Base-by-base conservation (phyloP, 371 early-diverging fungal species). In the Funneliformis caledonium region DNA sequence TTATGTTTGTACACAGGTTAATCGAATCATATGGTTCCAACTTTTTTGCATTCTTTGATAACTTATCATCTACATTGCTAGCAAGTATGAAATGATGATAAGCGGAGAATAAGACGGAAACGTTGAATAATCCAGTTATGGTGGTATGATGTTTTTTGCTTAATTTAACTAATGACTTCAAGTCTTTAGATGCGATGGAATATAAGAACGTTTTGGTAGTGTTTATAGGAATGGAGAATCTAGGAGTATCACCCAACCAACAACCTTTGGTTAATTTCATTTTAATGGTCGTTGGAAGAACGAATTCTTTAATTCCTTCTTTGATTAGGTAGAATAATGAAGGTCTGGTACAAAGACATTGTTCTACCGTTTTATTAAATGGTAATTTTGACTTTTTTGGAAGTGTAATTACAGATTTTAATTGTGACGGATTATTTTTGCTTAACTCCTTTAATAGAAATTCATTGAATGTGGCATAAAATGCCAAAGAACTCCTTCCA, bases 281-380 rank as follows among this genome's bases (percentile, higher is more conserved):
- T 45, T 43, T 16, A 47, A 47, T 11, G 16, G 59, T 59, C 2
- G 19, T 26, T 8, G 26, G 31, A 14, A 52, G 52, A 19, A 74
- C 7, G 52, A 59, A 74, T 37, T 74, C 75, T 19, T 14, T 11
- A 74, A 50, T 5, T 74, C 14, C 75, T 59, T 56, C 50, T 50
- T 56, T 73, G 10, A 73, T 12, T 48, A 73, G 14, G 16, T 11
- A 26, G 16, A n/a, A 48, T n/a, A 73, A 16, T 42, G 75, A 19
- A 6, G 48, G 59, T 74, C 31, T 31, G 31, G 33, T 52, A 16
- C 59, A 14, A 59, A 74, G 12, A 33, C 10, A 52, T n/a, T 31
- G 7, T 59, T 74, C 60, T 60, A 56, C 6, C 0, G 31, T 56
- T n/a, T 31, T 22, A 52, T 8, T 16, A 2, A 22, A 31, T 56